Conservation (phyloP, 2,329 filamentous ascomycete genomes). For the Colletotrichum lindemuthianum region DNA sequence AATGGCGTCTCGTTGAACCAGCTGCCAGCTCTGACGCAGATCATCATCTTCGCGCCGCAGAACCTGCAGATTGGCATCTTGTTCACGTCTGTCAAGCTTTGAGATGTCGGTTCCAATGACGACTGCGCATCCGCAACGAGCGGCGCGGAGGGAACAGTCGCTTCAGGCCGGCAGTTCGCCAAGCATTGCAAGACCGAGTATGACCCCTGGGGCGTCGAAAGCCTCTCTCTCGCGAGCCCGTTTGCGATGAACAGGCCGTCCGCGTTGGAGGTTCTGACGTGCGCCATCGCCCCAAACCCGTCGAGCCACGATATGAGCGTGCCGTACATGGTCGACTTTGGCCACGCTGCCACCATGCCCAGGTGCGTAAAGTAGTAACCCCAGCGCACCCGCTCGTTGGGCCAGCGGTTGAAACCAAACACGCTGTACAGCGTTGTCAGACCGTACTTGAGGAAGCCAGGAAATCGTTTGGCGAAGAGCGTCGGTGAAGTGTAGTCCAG, state of each 20-base stretch:
- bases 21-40: conserved; percentile 37
- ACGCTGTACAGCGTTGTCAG: conserved; percentile 45
- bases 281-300: conserved; percentile 18
- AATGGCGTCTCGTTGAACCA: conserved; percentile 39
- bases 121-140: conserved; percentile 40
- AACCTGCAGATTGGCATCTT: conserved; percentile 36
- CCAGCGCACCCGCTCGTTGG: conserved; percentile 43
- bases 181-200: conserved; percentile 45
- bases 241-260: conserved; percentile 45
- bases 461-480: conserved; percentile 45
- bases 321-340: conserved; percentile 39
- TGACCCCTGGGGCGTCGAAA: conserved; percentile 45
- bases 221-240: conserved; percentile 38
- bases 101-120: conserved; percentile 38
- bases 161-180: conserved; percentile 42
- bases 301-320: conserved; percentile 32
- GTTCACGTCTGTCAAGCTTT: conserved; percentile 35
- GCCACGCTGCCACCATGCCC: conserved; percentile 42
- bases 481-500: conserved; percentile 45
- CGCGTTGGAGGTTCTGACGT: conserved; percentile 46
- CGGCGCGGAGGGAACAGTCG: conserved; percentile 38
- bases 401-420: conserved; percentile 45
- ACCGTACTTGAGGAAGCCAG: conserved; percentile 42
- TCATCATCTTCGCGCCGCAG: conserved; percentile 36
- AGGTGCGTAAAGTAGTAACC: conserved; percentile 47